These are phyloP conservation scores for Salix udensis DNA, from an alignment of 345 rosid genomes.

Conservation along the genomic window DNA sequence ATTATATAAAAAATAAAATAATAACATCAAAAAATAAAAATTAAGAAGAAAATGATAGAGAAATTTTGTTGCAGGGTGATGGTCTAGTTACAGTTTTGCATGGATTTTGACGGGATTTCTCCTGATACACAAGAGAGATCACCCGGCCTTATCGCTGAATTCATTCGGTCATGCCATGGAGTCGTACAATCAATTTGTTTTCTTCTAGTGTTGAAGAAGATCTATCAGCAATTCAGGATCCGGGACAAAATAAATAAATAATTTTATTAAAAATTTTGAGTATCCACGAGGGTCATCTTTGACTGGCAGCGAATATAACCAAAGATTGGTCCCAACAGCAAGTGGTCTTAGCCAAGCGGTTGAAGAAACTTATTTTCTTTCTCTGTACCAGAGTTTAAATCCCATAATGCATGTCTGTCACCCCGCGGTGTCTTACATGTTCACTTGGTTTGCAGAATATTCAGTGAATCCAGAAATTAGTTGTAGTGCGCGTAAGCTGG, in stretches of 20 bases:
- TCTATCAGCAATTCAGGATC: too few relatives aligned
- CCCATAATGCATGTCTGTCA: fast-evolving
- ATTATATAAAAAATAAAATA: too few relatives aligned
- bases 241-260: too few relatives aligned
- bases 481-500: fast-evolving
- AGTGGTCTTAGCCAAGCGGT: too few relatives aligned
- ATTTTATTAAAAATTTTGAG: not conserved
- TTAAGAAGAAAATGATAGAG: not conserved
- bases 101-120: not conserved
- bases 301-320: not conserved
- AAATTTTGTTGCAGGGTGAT: not conserved
- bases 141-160: conserved; percentile 23
- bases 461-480: too few relatives aligned
- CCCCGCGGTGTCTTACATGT: fast-evolving
- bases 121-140: not conserved
- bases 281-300: not conserved
- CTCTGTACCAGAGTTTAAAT: fast-evolving
- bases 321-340: not conserved
- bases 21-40: too few relatives aligned
- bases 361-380: fast-evolving
- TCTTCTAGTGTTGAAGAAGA: not conserved
- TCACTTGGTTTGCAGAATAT: fast-evolving
- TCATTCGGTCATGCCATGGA: not conserved
- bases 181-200: not conserved
- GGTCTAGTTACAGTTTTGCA: not conserved